Base-by-base conservation (phyloP, 257 asterid genomes). In the Paulownia fortunei region DNA sequence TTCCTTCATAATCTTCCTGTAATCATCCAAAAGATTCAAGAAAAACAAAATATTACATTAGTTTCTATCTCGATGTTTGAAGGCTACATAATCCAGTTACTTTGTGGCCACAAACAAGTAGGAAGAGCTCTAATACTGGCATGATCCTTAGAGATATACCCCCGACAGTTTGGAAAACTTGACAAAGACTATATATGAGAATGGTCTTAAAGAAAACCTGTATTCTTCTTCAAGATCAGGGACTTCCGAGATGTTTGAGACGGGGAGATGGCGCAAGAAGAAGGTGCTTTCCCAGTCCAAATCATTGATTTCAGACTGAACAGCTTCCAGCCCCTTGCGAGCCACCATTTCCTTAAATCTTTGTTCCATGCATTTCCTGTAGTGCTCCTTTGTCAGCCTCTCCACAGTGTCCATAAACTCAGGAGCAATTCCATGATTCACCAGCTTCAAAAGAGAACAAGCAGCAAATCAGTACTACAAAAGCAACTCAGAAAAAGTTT, bases 261-360 rank as follows among this genome's bases (percentile, higher is more conserved):
- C 60, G 6, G 93, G 93, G 76, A 82, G 91, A 64, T 89, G 93
- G 77, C 91, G 90, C 60, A 89, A 32, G 89, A 79, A 89, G 86
- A 89, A 89, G 66, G 91, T 87, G 86, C 90, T 85, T 60, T 89
- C 91, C 93, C 93, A 89, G 69, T 89, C 93, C 4, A 89, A 34
- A 46, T 89, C 93, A 18, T 84, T 55, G 76, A 87, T 82, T 34
- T 89, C 91, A 4, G 87, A 80, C 62, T 87, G 87, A 3, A 82
- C 90, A 9, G 85, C 87, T 13, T 89, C 91, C 2, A 89, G 81
- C 0, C 90, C 93, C 26, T 85, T 87, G 79, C 82, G 67, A 1
- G 78, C 77, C 59, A 89, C 91, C 93, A 89, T 89, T 23, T 87
- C 91, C 55, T 84, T 80, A 65, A 89, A 89, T 11, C 87, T 76